Percentiles rank a stretch among this genome's conserved stretches.
Conservation (phyloP, 495 filamentous ascomycete species). For the Hyaloscypha bicolor region DNA sequence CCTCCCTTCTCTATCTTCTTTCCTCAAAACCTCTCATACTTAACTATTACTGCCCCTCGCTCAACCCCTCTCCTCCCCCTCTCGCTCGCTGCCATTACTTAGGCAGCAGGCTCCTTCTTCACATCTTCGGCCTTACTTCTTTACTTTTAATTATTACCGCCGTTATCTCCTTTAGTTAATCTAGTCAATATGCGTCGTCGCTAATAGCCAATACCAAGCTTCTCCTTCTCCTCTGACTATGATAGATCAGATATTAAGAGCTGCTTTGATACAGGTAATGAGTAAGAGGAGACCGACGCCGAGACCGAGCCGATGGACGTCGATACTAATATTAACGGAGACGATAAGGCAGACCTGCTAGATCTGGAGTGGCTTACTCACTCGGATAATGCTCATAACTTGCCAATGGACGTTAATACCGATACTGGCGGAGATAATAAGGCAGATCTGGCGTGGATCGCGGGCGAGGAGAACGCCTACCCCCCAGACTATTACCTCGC, state of each 20-base stretch:
- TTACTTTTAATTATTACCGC: constrained; percentile 19
- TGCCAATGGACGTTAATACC: constrained; percentile 13
- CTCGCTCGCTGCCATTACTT: constrained; percentile 14
- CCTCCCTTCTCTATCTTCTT: constrained; percentile 20
- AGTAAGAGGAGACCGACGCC: constrained; percentile 14
- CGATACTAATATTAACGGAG: constrained; percentile 15
- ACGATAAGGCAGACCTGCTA: constrained; percentile 22
- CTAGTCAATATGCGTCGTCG: constrained; percentile 19
- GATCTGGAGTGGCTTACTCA: constrained; percentile 16
- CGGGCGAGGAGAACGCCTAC: constrained; percentile 36
- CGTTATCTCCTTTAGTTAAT: constrained; percentile 14
- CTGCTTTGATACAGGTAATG: constrained; percentile 22
- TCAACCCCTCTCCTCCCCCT: constrained; percentile 17
- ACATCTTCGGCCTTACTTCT: constrained; percentile 14
- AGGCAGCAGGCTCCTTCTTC: constrained; percentile 21
- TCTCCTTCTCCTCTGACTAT: constrained; percentile 14
- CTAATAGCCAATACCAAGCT: constrained; percentile 20
- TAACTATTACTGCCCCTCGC: constrained; percentile 13
- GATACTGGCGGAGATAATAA: neutral
- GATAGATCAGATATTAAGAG: constrained; percentile 25
- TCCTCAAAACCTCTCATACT: constrained; percentile 20
- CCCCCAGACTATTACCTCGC: constrained; percentile 42
- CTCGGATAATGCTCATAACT: constrained; percentile 30
- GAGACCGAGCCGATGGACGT: too few relatives aligned
- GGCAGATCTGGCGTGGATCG: constrained; percentile 19